Base-by-base conservation (phyloP, 768 basidiomycete genomes). In the Dioszegia hungarica region DNA sequence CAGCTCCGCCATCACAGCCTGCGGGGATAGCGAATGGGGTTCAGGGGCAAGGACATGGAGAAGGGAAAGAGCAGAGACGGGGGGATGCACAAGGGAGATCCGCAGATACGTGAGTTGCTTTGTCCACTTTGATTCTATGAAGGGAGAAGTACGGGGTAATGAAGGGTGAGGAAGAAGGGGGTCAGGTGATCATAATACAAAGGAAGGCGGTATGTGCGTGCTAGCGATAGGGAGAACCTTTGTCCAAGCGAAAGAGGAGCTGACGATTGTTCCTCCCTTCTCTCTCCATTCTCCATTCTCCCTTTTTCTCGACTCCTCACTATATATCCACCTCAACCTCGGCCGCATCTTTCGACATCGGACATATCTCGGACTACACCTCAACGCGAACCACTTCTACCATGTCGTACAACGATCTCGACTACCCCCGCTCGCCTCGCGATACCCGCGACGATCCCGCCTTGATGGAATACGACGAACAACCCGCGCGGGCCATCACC, bases 371-470 rank as follows among this genome's bases (percentile, higher is more conserved):
- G 15, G 4, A 31, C 29, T 19, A 51, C 20, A 29, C 36, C 47
- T n/a, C n/a, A n/a, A n/a, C n/a, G n/a, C n/a, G n/a, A n/a, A n/a
- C n/a, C n/a, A n/a, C n/a, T n/a, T n/a, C n/a, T n/a, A n/a, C n/a
- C 20, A 54, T 55, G 46, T 38, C 38, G 2, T 55, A 49, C 53
- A 25, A 60, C 51, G 52, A 45, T 27, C 29, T 28, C 10, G 45
- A 57, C 25, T 50, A 48, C 47, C 28, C 41, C 5, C 27, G 34
- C 31, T 46, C 54, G 15, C 52, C 52, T 43, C 49, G 46, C 12
- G 45, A 57, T 36, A 28, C 34, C 43, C 38, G 56, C 14, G 45
- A 57, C 22, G 20, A 31, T 25, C 39, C 39, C 24, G 39, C 31
- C 22, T 19, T n/a, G n/a, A n/a, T n/a, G n/a, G n/a, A n/a, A n/a